These are phyloP conservation scores for Tulasnella sp. DNA, from an alignment of 768 basidiomycete genomes.

Conservation along the genomic window DNA sequence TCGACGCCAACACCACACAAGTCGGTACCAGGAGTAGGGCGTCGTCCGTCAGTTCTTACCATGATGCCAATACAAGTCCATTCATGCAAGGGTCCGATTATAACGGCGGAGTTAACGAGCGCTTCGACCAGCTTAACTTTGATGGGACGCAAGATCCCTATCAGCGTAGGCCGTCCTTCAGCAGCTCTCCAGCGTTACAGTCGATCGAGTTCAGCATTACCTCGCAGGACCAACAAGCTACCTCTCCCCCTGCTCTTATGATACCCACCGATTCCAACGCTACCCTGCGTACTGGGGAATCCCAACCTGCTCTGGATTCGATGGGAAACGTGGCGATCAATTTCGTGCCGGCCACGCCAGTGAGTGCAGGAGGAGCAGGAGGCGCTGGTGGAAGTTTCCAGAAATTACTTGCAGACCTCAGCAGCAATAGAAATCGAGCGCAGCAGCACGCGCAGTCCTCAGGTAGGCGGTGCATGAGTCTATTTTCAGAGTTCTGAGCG, in stretches of 20 bases:
- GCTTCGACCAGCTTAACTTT: constrained; percentile 3
- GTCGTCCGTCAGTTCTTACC: constrained; percentile 7
- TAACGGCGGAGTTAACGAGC: background rate
- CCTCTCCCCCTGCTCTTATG: constrained; percentile 50
- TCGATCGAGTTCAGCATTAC: background rate
- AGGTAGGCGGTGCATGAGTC: background rate
- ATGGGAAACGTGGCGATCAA: constrained; percentile 52
- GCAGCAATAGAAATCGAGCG: background rate
- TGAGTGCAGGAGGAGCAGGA: constrained; percentile 43
- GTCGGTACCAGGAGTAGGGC: background rate
- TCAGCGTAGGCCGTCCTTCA: background rate
- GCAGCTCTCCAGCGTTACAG: no score
- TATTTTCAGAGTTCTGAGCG: no score
- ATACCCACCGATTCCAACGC: constrained; percentile 33
- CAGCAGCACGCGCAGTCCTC: background rate
- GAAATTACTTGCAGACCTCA: constrained; percentile 37
- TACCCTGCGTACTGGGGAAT: no score
- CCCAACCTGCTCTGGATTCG: no score
- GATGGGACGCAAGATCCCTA: background rate
- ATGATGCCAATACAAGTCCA: constrained; percentile 5
- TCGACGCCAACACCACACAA: background rate
- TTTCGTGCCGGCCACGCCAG: constrained; percentile 75
- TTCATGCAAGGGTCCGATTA: background rate
- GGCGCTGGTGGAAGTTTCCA: constrained; percentile 44
- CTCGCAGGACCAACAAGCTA: constrained; percentile 35